Evolutionary conservation across 495 filamentous ascomycete species (phyloP).

Genomic region (Cercophora scortea): DNA sequence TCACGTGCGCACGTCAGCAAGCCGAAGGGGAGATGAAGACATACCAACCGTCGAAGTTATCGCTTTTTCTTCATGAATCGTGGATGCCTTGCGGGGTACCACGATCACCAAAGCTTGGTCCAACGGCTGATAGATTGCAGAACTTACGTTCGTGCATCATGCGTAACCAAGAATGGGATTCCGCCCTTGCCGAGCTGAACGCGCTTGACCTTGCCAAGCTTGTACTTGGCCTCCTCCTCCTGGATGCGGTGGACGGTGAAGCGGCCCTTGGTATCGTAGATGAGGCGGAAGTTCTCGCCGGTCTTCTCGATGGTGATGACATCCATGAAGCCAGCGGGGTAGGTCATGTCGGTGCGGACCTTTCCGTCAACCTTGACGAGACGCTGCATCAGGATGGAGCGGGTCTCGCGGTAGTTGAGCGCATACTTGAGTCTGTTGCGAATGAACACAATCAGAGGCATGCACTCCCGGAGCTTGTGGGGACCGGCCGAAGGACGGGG

Average conservation of each 20-base stretch:
- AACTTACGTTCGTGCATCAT: conserved; percentile 99
- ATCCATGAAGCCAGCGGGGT: conserved; percentile 98
- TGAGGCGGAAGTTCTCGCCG: conserved; percentile 97
- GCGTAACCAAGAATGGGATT: conserved; percentile 99
- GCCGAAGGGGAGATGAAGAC: conserved; percentile 18
- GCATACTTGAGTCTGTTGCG: conserved; percentile 99
- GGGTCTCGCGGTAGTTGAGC: conserved; percentile 94
- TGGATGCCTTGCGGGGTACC: conserved; percentile 5
- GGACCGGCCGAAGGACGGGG: conserved; percentile 93
- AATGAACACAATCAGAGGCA: conserved; percentile 98
- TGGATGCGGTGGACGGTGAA: conserved; percentile 99
- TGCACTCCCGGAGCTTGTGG: conserved; percentile 98
- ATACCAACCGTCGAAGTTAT: conserved; percentile 40
- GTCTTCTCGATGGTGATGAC: conserved; percentile 99
- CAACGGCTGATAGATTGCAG: conserved; percentile 97
- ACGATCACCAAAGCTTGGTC: conserved; percentile 89
- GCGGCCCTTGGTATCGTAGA: conserved; percentile 99
- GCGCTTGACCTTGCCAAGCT: conserved; percentile 98
- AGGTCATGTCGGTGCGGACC: conserved; percentile 97
- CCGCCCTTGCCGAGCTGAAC: conserved; percentile 98
- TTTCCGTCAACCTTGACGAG: conserved; percentile 99
- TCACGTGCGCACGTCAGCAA: conserved; percentile 30
- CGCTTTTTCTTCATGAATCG: conserved; percentile 11
- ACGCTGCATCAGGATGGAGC: conserved; percentile 98
- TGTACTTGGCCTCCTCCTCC: conserved; percentile 95